Conservation (phyloP, 768 basidiomycete species). For the Gymnopilus dilepis region DNA sequence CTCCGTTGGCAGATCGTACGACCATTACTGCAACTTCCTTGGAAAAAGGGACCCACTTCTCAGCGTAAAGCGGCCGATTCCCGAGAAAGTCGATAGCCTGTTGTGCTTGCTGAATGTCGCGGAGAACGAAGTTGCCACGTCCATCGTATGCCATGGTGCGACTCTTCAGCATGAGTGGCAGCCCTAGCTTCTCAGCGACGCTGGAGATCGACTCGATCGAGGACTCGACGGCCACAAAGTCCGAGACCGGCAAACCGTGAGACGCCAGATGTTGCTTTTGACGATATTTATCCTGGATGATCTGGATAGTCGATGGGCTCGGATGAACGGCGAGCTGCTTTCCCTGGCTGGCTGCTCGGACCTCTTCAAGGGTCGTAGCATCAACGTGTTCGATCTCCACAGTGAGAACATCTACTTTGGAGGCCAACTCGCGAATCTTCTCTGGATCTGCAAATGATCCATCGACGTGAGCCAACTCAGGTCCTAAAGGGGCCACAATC, state of each 20-base stretch:
- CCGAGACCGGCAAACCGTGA: conserved; percentile 58
- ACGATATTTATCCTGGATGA: conserved; percentile 87
- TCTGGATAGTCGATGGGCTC: conserved; percentile 76
- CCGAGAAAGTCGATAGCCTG: conserved; percentile 59
- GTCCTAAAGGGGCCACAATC: conserved; percentile 60
- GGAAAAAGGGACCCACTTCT: conserved; percentile 89
- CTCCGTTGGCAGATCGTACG: conserved; percentile 75
- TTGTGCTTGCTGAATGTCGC: conserved; percentile 52
- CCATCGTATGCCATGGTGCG: conserved; percentile 97
- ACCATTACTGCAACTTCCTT: conserved; percentile 98
- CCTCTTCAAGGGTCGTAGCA: conserved; percentile 69
- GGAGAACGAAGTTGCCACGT: conserved; percentile 86
- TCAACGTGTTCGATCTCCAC: conserved; percentile 98
- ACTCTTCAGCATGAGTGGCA: conserved; percentile 95
- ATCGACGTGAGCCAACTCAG: conserved; percentile 70
- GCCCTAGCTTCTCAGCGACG: conserved; percentile 65
- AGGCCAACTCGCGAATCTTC: conserved; percentile 81
- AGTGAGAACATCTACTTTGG: conserved; percentile 85
- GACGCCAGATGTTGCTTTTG: conserved; percentile 81
- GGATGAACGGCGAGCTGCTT: conserved; percentile 66
- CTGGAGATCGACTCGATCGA: conserved; percentile 54
- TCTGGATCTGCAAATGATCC: conserved; percentile 85
- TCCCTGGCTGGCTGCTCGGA: conserved; percentile 42
- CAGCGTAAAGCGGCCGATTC: conserved; percentile 85
- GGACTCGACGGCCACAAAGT: conserved; percentile 65